phyloP scores from a whole-genome alignment of 2,329 filamentous ascomycete genomes.

The Aspergillus quadrilineatus region DNA sequence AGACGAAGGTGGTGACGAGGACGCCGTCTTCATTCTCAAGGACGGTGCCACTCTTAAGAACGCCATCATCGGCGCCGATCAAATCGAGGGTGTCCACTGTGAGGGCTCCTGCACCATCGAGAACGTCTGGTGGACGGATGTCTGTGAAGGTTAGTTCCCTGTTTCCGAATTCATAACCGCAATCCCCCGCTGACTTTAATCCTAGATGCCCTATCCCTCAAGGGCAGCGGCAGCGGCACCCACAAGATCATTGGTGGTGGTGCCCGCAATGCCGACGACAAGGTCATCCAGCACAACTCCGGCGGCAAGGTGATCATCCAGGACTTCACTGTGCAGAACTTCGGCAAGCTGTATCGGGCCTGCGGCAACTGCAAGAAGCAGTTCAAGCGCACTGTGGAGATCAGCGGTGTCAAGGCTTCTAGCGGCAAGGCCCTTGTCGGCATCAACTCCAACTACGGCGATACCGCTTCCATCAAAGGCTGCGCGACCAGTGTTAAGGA shows the following conservation, averaged over 20 bases:
- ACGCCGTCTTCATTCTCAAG: slow-evolving; percentile 38
- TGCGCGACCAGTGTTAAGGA: slow-evolving; percentile 27
- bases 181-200: neutral
- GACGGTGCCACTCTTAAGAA: slow-evolving; percentile 36
- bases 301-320: slow-evolving; percentile 33
- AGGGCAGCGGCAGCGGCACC: slow-evolving; percentile 28
- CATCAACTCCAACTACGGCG: slow-evolving; percentile 31
- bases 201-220: slow-evolving; percentile 37
- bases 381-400: slow-evolving; percentile 25
- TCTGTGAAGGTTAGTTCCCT: slow-evolving; percentile 35
- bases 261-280: slow-evolving; percentile 34
- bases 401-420: slow-evolving; percentile 34
- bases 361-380: slow-evolving; percentile 46
- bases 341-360: slow-evolving; percentile 49
- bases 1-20: slow-evolving; percentile 44
- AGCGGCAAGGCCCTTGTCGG: slow-evolving; percentile 29
- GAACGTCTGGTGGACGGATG: slow-evolving; percentile 39
- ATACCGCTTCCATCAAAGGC: slow-evolving; percentile 3
- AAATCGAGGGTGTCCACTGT: slow-evolving; percentile 44
- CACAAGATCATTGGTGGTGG: slow-evolving; percentile 39
- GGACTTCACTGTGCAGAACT: slow-evolving; percentile 42
- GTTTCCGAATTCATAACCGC: slow-evolving; percentile 7
- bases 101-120: slow-evolving; percentile 30
- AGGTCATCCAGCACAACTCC: slow-evolving; percentile 40
- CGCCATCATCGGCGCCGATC: slow-evolving; percentile 42